Conservation (phyloP, 2,329 filamentous ascomycete genomes). For the Neonectria magnoliae region DNA sequence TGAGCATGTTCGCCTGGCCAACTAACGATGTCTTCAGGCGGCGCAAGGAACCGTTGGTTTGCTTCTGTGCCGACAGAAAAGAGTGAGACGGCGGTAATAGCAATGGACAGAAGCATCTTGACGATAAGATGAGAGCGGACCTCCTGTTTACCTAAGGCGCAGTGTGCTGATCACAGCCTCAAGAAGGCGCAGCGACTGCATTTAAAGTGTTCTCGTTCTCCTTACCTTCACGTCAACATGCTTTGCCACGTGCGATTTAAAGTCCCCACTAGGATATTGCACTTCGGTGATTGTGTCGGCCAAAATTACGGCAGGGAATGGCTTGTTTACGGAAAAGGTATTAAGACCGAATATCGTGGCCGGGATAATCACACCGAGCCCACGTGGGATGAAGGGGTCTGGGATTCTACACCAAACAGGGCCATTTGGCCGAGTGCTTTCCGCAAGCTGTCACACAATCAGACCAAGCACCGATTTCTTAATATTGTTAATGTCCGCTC, state of each 20-base stretch:
- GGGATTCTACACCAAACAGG: background rate
- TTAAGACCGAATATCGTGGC: background rate
- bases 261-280: background rate
- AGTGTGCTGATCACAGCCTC: no score
- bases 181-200: background rate
- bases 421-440: background rate
- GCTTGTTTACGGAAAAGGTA: background rate
- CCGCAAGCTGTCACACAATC: background rate
- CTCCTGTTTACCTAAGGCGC: background rate
- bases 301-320: no score
- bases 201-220: background rate
- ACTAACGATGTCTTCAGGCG: constrained; percentile 13
- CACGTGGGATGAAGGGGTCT: constrained; percentile 8
- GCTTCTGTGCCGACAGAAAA: constrained; percentile 3
- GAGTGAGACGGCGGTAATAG: background rate
- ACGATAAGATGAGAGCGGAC: background rate
- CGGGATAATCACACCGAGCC: background rate
- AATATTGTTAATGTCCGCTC: no score
- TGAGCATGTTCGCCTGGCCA: constrained; percentile 15
- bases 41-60: constrained; percentile 11
- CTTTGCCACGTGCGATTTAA: background rate
- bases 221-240: background rate
- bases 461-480: background rate
- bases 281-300: background rate
- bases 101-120: constrained; percentile 4